Conservation (phyloP, 2,329 filamentous ascomycete species). For the Metarhizium brunneum region DNA sequence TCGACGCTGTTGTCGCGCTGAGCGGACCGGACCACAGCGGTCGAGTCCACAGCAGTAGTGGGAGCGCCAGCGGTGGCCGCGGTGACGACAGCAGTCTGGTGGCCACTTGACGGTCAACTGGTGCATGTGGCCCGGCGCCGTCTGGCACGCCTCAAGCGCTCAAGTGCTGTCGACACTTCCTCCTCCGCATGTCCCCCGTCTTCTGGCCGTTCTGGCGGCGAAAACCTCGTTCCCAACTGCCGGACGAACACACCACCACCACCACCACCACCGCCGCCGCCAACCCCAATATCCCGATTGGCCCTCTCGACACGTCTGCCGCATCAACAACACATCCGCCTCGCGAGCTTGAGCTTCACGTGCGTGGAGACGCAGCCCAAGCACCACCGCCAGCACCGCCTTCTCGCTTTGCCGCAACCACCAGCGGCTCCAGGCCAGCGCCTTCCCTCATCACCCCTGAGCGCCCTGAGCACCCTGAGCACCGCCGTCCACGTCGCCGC, state of each 20-base stretch:
- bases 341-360: neutral
- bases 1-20: too few species aligned
- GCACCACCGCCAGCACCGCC: neutral
- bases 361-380: neutral
- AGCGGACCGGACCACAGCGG: too few species aligned
- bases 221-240: neutral
- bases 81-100: too few species aligned
- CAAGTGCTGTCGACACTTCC: too few species aligned
- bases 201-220: conserved; percentile 6
- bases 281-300: neutral
- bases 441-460: conserved; percentile 8
- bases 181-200: neutral
- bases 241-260: neutral
- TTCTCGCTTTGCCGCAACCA: neutral
- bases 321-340: too few species aligned
- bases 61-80: neutral
- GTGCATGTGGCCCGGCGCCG: too few species aligned
- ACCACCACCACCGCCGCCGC: neutral
- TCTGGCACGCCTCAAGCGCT: too few species aligned
- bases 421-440: neutral
- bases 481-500: conserved; percentile 36
- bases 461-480: conserved; percentile 7
- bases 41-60: too few species aligned
- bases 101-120: too few species aligned
- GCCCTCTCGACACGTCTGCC: too few species aligned